These are phyloP conservation scores for Sporothrix pseudoabietina DNA, from an alignment of 2,329 filamentous ascomycete genomes.

Conservation along the genomic window DNA sequence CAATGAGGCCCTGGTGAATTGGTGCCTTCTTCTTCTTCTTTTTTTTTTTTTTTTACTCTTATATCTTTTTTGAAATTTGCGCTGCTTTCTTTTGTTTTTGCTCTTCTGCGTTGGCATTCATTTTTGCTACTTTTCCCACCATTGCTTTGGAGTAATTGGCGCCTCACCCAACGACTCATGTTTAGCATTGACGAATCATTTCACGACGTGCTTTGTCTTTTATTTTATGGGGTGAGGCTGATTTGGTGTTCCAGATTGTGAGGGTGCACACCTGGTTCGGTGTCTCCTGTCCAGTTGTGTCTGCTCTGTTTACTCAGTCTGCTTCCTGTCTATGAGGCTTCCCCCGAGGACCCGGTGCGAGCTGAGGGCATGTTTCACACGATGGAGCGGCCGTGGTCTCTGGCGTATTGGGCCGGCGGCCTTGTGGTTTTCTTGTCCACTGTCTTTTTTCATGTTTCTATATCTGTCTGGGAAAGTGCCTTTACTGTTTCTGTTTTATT, in stretches of 20 bases:
- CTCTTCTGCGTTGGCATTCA: slow-evolving; percentile 4
- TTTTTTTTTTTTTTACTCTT: not conserved
- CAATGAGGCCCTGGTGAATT: not conserved
- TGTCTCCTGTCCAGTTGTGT: not conserved
- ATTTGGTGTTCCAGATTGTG: not conserved
- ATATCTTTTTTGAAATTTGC: not conserved
- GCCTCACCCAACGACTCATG: not conserved
- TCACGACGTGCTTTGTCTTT: not conserved
- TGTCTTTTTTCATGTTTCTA: not conserved
- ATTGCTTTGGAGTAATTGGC: slow-evolving; percentile 14
- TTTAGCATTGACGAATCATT: not conserved
- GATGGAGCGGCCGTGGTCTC: not conserved
- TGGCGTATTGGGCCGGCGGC: not conserved
- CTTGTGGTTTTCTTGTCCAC: not conserved
- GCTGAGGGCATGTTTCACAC: slow-evolving; percentile 8
- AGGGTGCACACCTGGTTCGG: not conserved
- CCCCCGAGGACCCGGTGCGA: not conserved
- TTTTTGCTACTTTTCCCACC: slow-evolving; percentile 9
- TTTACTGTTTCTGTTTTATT: not conserved
- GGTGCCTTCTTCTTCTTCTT: not conserved
- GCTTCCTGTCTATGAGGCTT: not conserved
- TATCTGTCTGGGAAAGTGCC: not conserved
- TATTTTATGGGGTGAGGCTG: not conserved
- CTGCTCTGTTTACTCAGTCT: slow-evolving; percentile 7
- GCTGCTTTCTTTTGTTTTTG: not conserved